Percentiles rank a stretch among this genome's conserved stretches.
Conservation (phyloP, 1,284 basidiomycete species). For the Fomitopsis palustris region DNA sequence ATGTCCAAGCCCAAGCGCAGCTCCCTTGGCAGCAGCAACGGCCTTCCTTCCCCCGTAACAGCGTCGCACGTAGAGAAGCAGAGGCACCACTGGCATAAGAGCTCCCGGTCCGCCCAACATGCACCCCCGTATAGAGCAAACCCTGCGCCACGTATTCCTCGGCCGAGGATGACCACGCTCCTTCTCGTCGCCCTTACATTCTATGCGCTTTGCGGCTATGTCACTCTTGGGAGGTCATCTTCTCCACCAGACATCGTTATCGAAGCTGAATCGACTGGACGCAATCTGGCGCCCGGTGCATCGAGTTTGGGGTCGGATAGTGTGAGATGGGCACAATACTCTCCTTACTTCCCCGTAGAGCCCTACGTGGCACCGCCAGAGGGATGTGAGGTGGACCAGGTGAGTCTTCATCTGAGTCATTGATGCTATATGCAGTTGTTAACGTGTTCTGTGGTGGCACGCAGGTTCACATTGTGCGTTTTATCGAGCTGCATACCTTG, state of each 20-base stretch:
- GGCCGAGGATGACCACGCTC: neutral
- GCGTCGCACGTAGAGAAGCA: neutral
- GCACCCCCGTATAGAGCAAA: neutral
- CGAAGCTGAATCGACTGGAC: neutral
- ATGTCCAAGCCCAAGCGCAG: neutral
- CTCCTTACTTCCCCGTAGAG: slow-evolving; percentile 51
- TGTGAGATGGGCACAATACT: slow-evolving; percentile 52
- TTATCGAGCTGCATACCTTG: neutral
- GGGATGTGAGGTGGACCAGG: slow-evolving; percentile 54
- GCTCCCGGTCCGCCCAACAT: neutral
- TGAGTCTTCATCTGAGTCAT: slow-evolving; percentile 18
- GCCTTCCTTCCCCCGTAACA: neutral
- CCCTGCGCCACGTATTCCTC: neutral
- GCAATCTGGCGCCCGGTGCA: neutral
- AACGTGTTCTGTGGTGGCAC: neutral
- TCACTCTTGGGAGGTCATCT: neutral
- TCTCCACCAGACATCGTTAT: neutral
- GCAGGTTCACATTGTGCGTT: slow-evolving; percentile 58
- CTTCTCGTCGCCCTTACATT: neutral
- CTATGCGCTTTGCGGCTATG: neutral
- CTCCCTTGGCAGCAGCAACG: neutral
- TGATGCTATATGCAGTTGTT: neutral
- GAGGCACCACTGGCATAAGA: neutral
- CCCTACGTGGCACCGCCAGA: slow-evolving; percentile 44
- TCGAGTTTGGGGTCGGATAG: slow-evolving; percentile 2